These are phyloP conservation scores for Stygiomarasmius scandens DNA, from an alignment of 1,284 basidiomycete genomes.

Conservation along the genomic window DNA sequence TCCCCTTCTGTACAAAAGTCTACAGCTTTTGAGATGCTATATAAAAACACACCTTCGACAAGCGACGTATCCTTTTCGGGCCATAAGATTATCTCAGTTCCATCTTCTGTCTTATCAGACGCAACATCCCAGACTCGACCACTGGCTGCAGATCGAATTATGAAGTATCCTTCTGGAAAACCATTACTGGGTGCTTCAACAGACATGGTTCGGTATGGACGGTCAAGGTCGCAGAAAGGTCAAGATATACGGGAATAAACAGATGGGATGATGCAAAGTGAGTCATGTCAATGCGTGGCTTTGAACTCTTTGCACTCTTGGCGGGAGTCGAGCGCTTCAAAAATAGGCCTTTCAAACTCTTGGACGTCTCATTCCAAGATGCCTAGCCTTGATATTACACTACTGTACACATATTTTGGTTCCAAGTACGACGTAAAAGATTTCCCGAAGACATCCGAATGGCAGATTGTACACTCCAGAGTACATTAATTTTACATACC, in stretches of 20 bases:
- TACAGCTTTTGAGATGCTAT: too few relatives aligned
- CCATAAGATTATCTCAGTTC: slow-evolving; percentile 65
- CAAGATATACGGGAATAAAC: too few relatives aligned
- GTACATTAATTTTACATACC: too few relatives aligned
- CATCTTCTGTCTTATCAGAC: slow-evolving; percentile 61
- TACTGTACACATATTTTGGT: too few relatives aligned
- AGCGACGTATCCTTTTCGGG: slow-evolving; percentile 66
- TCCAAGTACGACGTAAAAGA: too few relatives aligned
- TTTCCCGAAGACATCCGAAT: too few relatives aligned
- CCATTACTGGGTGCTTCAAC: background rate
- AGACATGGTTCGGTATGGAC: background rate
- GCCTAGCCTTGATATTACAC: too few relatives aligned
- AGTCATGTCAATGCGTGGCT: background rate
- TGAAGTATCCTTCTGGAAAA: slow-evolving; percentile 55
- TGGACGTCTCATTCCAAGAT: too few relatives aligned
- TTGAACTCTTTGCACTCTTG: background rate
- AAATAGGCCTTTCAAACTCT: too few relatives aligned
- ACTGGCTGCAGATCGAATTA: slow-evolving; percentile 64
- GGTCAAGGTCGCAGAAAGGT: background rate
- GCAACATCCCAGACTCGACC: slow-evolving; percentile 66
- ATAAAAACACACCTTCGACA: slow-evolving; percentile 61
- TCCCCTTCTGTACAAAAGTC: too few relatives aligned
- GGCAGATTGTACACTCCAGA: too few relatives aligned
- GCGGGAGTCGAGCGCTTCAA: too few relatives aligned
- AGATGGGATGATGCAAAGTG: background rate